phyloP scores from a whole-genome alignment of 257 asterid genomes.

The Nicotiana otophora region DNA sequence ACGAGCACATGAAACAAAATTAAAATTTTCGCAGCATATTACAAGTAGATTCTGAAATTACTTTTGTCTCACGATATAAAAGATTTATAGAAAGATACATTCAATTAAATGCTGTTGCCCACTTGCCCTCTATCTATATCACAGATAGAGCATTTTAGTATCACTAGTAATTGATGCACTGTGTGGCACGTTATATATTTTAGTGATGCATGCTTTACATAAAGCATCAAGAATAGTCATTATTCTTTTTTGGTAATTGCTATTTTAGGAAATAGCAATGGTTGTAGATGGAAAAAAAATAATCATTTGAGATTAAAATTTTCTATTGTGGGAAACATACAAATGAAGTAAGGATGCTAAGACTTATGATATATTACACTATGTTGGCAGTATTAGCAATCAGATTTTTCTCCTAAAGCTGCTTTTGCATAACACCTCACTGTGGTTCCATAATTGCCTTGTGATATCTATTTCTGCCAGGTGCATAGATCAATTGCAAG shows the following conservation, averaged over 20 bases:
- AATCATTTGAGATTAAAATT: too few relatives aligned
- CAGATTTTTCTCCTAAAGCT: neutral
- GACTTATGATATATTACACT: neutral
- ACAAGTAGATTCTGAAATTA: neutral
- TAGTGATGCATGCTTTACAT: neutral
- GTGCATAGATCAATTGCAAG: slow-evolving; percentile 85
- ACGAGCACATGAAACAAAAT: neutral
- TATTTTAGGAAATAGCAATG: neutral
- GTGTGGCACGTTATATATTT: neutral
- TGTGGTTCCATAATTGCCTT: neutral
- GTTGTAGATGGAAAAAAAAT: neutral
- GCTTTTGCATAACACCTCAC: neutral
- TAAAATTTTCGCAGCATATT: neutral
- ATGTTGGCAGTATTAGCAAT: neutral
- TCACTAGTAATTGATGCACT: neutral
- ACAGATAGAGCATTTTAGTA: neutral
- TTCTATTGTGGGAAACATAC: neutral
- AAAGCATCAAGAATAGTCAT: neutral
- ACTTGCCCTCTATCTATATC: neutral
- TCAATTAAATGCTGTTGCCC: neutral
- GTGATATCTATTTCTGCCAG: slow-evolving; percentile 28
- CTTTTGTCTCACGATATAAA: neutral
- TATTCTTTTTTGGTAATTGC: neutral
- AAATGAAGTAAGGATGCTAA: neutral
- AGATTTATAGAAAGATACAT: neutral